Base-by-base conservation (phyloP, 1,284 basidiomycete species). In the Sporisorium exsertum region DNA sequence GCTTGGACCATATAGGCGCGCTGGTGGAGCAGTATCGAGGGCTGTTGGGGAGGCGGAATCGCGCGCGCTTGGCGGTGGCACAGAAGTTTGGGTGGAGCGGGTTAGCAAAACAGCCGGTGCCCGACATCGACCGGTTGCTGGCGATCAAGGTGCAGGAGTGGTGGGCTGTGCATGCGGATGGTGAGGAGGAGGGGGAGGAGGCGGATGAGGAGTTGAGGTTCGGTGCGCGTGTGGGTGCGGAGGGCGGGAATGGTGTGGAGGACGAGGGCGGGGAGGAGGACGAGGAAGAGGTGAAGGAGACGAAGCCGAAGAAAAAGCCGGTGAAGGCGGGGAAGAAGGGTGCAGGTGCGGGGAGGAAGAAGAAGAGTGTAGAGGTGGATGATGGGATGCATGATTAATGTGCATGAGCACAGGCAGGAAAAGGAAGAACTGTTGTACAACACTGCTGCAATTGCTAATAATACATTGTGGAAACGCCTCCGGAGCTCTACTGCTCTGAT, bases 11-110 rank as follows among this genome's bases (percentile, higher is more conserved):
- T 35, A 75, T 77, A 5, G 58, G 64, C 4, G 64, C 50, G 32
- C 40, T 70, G 1, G 52, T 79, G 7, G 72, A 79, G 47, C 53
- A 62, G 29, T 76, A 77, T 27, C 29, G 58, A 1, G 74, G 61
- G 0, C n/a, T 79, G n/a, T 15, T 79, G 16, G 77, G 72, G 0
- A 37, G 77, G n/a, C 37, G 77, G 6, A 76, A 75, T 18, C 52
- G 74, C 0, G 77, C 77, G 54, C 33, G 74, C 12, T 9, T 78
- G 22, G 71, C 69, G 3, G 51, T 75, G 3, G 77, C 77, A 0
- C 57, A 54, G 15, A 63, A 56, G 37, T 52, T 64, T 5, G 65
- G 63, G 6, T 75, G 66, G 66, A 40, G 56, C 5, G 56, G 50
- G 2, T 18, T 75, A 0, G 53, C 62, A 12, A 64, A 55, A 10